Evolutionary conservation across 1,284 basidiomycete species (phyloP).

Genomic region (Leccinum fuscescens): DNA sequence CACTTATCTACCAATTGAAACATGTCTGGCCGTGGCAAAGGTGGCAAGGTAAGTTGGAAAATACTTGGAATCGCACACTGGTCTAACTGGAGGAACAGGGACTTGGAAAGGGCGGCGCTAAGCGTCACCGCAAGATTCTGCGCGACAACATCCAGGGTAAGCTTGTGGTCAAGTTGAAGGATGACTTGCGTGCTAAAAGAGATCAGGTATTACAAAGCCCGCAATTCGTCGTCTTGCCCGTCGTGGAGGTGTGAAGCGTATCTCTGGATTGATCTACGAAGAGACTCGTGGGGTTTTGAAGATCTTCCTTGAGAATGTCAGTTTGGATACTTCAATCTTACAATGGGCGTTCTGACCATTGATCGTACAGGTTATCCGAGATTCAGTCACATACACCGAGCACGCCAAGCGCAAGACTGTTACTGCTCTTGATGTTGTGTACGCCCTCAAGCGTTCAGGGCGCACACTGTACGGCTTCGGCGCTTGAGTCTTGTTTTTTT

Average conservation of each 20-base stretch:
- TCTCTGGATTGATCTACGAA: constrained; percentile 70
- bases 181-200: background rate
- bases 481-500: constrained; percentile 36
- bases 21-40: constrained; percentile 82
- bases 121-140: constrained; percentile 64
- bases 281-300: constrained; percentile 75
- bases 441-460: constrained; percentile 81
- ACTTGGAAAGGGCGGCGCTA: constrained; percentile 56
- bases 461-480: constrained; percentile 79
- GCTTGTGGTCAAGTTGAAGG: background rate
- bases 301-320: constrained; percentile 58
- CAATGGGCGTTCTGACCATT: background rate
- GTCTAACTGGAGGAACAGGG: constrained; percentile 23
- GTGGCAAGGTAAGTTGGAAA: constrained; percentile 44
- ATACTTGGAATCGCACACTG: background rate
- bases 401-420: constrained; percentile 91
- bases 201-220: constrained; percentile 45
- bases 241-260: constrained; percentile 75
- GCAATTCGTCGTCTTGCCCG: constrained; percentile 74
- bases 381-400: constrained; percentile 76
- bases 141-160: constrained; percentile 67
- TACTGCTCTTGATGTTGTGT: constrained; percentile 78
- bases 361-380: constrained; percentile 48
- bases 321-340: constrained; percentile 3
- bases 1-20: constrained; percentile 14